Conservation (phyloP, 2,329 filamentous ascomycete genomes). For the Cladophialophora bantiana region DNA sequence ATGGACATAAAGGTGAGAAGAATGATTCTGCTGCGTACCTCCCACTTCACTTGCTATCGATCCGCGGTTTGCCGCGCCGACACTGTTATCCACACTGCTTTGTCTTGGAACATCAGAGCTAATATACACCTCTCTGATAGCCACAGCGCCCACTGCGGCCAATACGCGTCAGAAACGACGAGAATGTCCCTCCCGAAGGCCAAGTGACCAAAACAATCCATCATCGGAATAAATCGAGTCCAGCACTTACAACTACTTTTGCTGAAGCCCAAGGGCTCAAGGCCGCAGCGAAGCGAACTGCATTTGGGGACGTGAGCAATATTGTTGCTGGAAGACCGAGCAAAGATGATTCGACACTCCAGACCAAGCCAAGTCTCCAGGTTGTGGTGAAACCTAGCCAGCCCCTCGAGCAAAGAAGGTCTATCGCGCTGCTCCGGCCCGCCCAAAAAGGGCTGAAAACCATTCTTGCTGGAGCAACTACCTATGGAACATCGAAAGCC, state of each 20-base stretch:
- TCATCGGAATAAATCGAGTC: slow-evolving; percentile 81
- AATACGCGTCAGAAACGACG: slow-evolving; percentile 69
- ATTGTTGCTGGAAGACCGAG: slow-evolving; percentile 53
- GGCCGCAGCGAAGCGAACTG: slow-evolving; percentile 74
- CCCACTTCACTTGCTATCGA: not conserved
- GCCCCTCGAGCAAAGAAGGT: slow-evolving; percentile 52
- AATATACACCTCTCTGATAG: slow-evolving; percentile 53
- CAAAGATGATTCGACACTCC: slow-evolving; percentile 65
- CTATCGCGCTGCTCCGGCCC: slow-evolving; percentile 61
- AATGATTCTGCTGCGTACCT: slow-evolving; percentile 10
- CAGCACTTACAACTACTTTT: slow-evolving; percentile 61
- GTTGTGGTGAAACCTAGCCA: slow-evolving; percentile 43
- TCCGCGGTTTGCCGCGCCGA: not conserved
- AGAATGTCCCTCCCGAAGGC: slow-evolving; percentile 67
- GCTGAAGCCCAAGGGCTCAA: slow-evolving; percentile 65
- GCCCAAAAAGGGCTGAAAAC: slow-evolving; percentile 62
- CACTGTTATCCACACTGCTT: not conserved
- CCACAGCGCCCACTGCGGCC: slow-evolving; percentile 71
- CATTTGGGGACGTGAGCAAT: slow-evolving; percentile 84
- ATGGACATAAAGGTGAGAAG: slow-evolving; percentile 59
- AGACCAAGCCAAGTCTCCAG: slow-evolving; percentile 54
- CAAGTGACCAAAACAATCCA: slow-evolving; percentile 68
- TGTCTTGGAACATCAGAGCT: slow-evolving; percentile 25
- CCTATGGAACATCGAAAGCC: slow-evolving; percentile 20
- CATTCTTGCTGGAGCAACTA: slow-evolving; percentile 45